Percentiles rank a stretch among this genome's conserved stretches.
These are phyloP conservation scores for Trichophyton simii DNA, from an alignment of 2,329 filamentous ascomycete species.

Conservation along the genomic window DNA sequence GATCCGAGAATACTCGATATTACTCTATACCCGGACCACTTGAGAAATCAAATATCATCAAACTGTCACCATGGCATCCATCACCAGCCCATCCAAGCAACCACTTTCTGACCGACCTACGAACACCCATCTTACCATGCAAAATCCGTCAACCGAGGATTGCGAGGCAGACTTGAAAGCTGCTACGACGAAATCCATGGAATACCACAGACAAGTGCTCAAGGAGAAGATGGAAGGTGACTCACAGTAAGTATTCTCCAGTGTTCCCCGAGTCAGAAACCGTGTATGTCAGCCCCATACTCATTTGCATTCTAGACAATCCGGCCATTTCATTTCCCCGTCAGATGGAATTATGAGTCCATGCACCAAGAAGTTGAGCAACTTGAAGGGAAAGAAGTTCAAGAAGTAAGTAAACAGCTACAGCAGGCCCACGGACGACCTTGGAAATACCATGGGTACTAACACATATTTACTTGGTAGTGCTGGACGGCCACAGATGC, in stretches of 20 bases:
- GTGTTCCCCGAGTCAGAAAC: background rate
- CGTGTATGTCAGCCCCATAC: background rate
- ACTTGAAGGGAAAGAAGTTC: slow-evolving; percentile 39
- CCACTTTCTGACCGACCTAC: slow-evolving; percentile 31
- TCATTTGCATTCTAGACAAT: slow-evolving; percentile 13
- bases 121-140: slow-evolving; percentile 27
- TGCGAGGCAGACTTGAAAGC: slow-evolving; percentile 23
- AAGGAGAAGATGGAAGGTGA: slow-evolving; percentile 31
- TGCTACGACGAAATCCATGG: slow-evolving; percentile 27
- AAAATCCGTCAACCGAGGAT: slow-evolving; percentile 7
- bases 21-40: background rate
- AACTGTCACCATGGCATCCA: background rate
- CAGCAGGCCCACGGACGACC: background rate
- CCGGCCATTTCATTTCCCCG: slow-evolving; percentile 35
- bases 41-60: background rate
- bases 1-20: background rate
- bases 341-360: slow-evolving; percentile 40
- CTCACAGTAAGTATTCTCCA: slow-evolving; percentile 24
- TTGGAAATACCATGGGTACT: background rate
- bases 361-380: slow-evolving; percentile 38
- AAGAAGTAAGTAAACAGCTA: slow-evolving; percentile 27
- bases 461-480: slow-evolving; percentile 13
- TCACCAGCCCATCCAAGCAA: slow-evolving; percentile 15
- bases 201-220: slow-evolving; percentile 32
- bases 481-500: slow-evolving; percentile 31